A percentile compares a stretch with the other conserved stretches of the same genome.
These are phyloP conservation scores for Backusella macrospora DNA, from an alignment of 192 early-diverging fungal genomes.

Conservation along the genomic window DNA sequence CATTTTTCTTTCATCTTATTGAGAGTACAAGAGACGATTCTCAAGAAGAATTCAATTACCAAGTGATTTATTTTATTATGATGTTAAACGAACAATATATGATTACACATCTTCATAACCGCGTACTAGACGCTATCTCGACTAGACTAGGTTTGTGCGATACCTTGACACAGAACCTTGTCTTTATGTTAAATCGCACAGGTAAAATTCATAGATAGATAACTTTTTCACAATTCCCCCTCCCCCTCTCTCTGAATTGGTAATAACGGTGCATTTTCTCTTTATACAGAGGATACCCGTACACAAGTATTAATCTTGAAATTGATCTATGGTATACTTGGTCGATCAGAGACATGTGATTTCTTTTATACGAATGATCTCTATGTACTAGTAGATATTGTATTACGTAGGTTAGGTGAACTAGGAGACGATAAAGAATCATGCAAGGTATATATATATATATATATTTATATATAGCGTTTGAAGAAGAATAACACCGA, in stretches of 20 bases:
- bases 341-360: conserved; percentile 55
- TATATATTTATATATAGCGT: not conserved
- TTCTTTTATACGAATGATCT: conserved; percentile 94
- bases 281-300: conserved; percentile 51
- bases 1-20: not conserved
- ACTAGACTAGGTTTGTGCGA: conserved; percentile 16
- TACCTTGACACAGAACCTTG: conserved; percentile 81
- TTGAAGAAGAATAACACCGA: not conserved
- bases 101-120: not conserved
- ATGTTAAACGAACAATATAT: not conserved
- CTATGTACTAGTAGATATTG: conserved; percentile 82
- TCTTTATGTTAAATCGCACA: conserved; percentile 87
- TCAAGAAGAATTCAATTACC: not conserved
- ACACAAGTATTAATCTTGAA: conserved; percentile 64
- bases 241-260: too few species aligned
- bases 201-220: conserved; percentile 45
- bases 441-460: conserved; percentile 9
- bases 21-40: not conserved
- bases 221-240: not conserved
- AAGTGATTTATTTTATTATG: conserved; percentile 1
- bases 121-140: not conserved
- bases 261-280: not conserved
- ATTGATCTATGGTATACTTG: conserved; percentile 72
- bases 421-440: conserved; percentile 45
- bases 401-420: conserved; percentile 78